Percentiles rank a stretch among this genome's conserved stretches.
Conservation (phyloP, 805 yeast genomes). For the Cyberlindnera amylophila region DNA sequence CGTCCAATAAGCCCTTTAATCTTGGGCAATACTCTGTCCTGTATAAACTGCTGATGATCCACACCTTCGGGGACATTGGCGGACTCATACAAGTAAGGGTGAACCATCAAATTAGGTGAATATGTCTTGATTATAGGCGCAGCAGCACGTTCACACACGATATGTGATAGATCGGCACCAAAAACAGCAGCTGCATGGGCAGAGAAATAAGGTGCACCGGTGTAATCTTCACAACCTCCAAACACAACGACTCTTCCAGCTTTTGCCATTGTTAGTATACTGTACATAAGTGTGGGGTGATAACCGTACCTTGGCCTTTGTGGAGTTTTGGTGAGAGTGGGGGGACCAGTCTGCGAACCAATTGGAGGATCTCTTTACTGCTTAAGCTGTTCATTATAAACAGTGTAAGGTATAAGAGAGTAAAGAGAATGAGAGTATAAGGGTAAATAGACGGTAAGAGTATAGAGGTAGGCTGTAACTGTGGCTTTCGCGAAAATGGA, state of each 20-base stretch:
- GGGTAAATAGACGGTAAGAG: no score
- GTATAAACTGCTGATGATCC: conserved; percentile 30
- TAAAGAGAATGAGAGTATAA: no score
- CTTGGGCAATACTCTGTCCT: conserved; percentile 49
- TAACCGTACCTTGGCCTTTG: conserved; percentile 76
- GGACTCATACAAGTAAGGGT: conserved; percentile 70
- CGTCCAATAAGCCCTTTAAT: conserved; percentile 54
- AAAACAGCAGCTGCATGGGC: conserved; percentile 78
- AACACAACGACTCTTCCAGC: conserved; percentile 81
- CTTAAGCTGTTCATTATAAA: conserved; percentile 13
- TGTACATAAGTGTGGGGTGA: neutral
- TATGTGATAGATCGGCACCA: conserved; percentile 88
- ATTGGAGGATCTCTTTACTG: conserved; percentile 39
- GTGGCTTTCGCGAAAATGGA: no score
- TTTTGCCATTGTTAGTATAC: conserved; percentile 6
- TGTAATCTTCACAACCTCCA: conserved; percentile 94
- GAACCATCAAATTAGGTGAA: conserved; percentile 94
- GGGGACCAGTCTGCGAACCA: conserved; percentile 61
- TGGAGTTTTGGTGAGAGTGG: conserved; percentile 69
- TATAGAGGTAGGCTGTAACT: no score
- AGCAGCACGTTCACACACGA: conserved; percentile 80
- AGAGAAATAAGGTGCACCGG: conserved; percentile 94
- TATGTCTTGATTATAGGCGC: conserved; percentile 80
- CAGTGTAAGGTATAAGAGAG: conserved; percentile 3
- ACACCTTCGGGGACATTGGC: conserved; percentile 21